A percentile compares a stretch with the other conserved stretches of the same genome.
Evolutionary conservation across 257 asterid species (phyloP).

Genomic region (Galeopsis tetrahit): DNA sequence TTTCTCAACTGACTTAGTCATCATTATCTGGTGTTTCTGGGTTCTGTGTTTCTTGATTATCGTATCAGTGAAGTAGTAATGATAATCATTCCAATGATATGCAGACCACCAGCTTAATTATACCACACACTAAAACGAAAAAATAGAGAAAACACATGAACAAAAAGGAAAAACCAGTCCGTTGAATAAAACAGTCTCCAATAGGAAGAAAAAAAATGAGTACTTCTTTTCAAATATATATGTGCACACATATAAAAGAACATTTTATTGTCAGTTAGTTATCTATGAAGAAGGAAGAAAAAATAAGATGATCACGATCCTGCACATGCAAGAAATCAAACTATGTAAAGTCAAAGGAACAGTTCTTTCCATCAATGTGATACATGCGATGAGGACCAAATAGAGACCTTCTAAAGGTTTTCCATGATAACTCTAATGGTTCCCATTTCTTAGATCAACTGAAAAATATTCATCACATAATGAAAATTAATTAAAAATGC

Average conservation of each 20-base stretch:
- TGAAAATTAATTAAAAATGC: conserved; percentile 26
- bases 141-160: not conserved
- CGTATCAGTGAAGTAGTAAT: not conserved
- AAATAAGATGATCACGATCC: conserved; percentile 7
- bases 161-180: conserved; percentile 15
- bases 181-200: not conserved
- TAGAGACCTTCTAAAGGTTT: conserved; percentile 5
- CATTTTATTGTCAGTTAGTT: not conserved
- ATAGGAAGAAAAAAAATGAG: not conserved
- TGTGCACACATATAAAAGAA: not conserved
- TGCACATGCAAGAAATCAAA: conserved; percentile 1
- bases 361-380: not conserved
- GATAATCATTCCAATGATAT: not conserved
- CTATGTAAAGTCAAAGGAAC: not conserved
- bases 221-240: not conserved
- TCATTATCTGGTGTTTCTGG: conserved; percentile 10
- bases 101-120: conserved; percentile 1
- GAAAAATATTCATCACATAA: conserved; percentile 19
- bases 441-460: conserved; percentile 9
- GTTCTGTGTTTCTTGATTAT: not conserved
- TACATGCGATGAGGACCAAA: not conserved
- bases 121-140: not conserved
- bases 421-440: conserved; percentile 12
- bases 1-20: not conserved
- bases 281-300: not conserved